A percentile compares a stretch with the other conserved stretches of the same genome.
Conservation (phyloP, 2,329 filamentous ascomycete genomes). For the Xylaria arbuscula region DNA sequence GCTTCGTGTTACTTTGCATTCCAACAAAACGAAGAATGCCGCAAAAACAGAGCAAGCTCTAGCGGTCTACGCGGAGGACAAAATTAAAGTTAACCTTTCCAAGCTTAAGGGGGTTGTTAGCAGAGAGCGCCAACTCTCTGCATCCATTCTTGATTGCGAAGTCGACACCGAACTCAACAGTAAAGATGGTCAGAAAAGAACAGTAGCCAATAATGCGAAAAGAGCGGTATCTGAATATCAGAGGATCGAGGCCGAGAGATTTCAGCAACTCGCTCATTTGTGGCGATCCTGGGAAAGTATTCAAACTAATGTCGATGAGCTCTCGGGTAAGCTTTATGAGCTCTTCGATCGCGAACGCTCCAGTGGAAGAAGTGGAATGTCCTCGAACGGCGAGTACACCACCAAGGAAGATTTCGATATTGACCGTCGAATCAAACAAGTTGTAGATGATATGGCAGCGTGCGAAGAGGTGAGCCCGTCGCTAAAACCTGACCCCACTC, state of each 20-base stretch:
- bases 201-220: conserved; percentile 26
- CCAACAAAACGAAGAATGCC: conserved; percentile 39
- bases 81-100: conserved; percentile 39
- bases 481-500: conserved; percentile 19
- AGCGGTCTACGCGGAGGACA: conserved; percentile 26
- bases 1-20: conserved; percentile 46
- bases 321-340: conserved; percentile 26
- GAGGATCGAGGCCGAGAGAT: conserved; percentile 31
- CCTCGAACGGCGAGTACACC: conserved; percentile 36
- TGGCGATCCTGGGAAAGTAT: conserved; percentile 44
- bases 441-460: conserved; percentile 46
- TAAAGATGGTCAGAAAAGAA: conserved; percentile 36
- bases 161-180: conserved; percentile 41
- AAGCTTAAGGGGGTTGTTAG: conserved; percentile 31
- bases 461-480: conserved; percentile 48
- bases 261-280: conserved; percentile 40
- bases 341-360: conserved; percentile 18
- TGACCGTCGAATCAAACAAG: conserved; percentile 42
- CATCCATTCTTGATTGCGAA: conserved; percentile 38
- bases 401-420: conserved; percentile 41
- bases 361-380: conserved; percentile 40
- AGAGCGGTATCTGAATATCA: conserved; percentile 37
- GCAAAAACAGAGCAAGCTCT: conserved; percentile 39
- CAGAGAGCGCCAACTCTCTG: conserved; percentile 34
- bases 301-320: conserved; percentile 44